Evolutionary conservation across 164 flowering plant genomes (phyloP), one percentile per base, ranked within the genome.

Genomic region (Houttuynia cordata): DNA sequence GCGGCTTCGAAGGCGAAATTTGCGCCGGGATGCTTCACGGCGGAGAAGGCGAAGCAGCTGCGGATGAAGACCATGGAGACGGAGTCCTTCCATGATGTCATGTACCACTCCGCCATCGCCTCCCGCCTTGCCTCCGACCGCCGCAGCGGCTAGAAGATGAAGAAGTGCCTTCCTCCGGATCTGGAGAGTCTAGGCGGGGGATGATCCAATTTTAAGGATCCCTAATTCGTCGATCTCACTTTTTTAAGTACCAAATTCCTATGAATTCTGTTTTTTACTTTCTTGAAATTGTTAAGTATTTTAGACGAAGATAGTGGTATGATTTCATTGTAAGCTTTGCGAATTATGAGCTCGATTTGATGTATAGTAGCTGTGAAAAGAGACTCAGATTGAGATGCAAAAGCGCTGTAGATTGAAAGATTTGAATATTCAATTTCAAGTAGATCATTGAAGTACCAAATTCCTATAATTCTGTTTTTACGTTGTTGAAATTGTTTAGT

Each of bases 51-150:
- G 60, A 81, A 59, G 73, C 81, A 69, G 75, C 81, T 90, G 24
- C 73, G 97, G 60, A 59, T 75, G 75, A 73, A 67, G 86, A 83
- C 85, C 19, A 71, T 50, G 56, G 88, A 79, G 40, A 50, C 80
- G 24, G 62, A 70, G 53, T 65, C 79, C 19, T 86, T 80, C 59
- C 97, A 90, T 64, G 97, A 90, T 58, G 68, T 61, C 53, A 90
- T 90, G 97, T 90, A 90, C 65, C 97, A 87, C 72, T 90, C 92
- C 12, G 84, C 95, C 3, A 85, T 87, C 71, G 97, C 97, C 37
- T 79, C 97, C 19, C 74, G 94, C 1, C 92, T 90, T 54, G 97
- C 95, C 17, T 79, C 95, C 5, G 91, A 87, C 23, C 73, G 62
- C 4, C 49, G 67, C 0, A 41, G 57, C 55, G 53, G 21, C 45